Base-by-base conservation (phyloP, 345 rosid genomes). In the Sonneratia caseolaris region DNA sequence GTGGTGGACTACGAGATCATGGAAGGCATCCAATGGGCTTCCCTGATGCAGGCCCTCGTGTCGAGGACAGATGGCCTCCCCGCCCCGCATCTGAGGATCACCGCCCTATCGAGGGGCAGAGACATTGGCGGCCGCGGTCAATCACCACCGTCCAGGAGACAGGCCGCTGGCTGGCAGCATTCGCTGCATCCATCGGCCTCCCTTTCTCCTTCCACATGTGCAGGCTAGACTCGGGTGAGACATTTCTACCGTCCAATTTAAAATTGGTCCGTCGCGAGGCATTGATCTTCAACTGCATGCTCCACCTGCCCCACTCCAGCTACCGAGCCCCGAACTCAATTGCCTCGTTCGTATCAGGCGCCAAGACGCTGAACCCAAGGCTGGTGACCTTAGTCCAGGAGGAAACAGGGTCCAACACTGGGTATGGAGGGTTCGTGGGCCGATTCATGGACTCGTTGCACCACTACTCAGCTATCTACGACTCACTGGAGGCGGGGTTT, bases 21-120 rank as follows among this genome's bases (percentile, higher is more conserved):
- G 84, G 97, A 93, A 72, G 98, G 98, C 36, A 82, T 86, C 66
- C 97, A 93, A 51, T 91, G 98, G 98, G 87, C 98, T 2, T 87
- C 97, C 12, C 69, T 93, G 68, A 88, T 93, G 88, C 97, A 93
- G n/a, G 89, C 96, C 19, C 70, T 93, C 37, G 91, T 84, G 37
- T 84, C 92, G 0, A 77, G 84, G 53, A 89, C 84, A 42, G 89
- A 87, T 7, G 87, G 86, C 36, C 75, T 82, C 0, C 86, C 84
- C 0, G 37, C 80, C n/a, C 96, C 96, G 12, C 94, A 93, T 70
- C 98, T 93, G 0, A 77, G 86, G 74, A 88, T 93, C 84, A 89
- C 98, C 1, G 97, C 98, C 51, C 27, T 93, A 51, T 83, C 94
- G 0, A 81, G 95, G 36, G 79, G 87, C 7, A 76, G 82, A 1